Evolutionary conservation across 1,284 basidiomycete genomes (phyloP), one percentile per base, ranked within the genome.

Genomic region (Cystobasidium slooffiae): DNA sequence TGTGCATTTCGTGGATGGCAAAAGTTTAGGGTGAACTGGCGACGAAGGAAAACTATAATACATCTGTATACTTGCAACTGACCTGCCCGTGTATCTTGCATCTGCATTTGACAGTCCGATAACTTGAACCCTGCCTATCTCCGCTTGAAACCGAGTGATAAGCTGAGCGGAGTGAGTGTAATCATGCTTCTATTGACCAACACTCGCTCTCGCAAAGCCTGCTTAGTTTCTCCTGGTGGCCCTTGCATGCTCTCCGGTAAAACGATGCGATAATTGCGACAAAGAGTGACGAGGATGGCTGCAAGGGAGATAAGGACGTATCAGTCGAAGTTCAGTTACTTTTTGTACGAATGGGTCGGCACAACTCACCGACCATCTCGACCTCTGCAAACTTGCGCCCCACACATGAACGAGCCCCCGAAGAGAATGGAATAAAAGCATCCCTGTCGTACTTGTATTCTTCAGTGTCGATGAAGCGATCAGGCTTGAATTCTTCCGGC

Each of bases 361-460:
- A 22, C 24, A 9, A 65, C 70, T 53, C 39, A 73, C 70, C 49
- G 44, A 73, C 70, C 49, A 73, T 65, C 46, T 73, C 70, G 2
- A 73, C 63, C 37, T 65, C 46, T 39, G 79, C 84, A 70, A 80
- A 87, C 83, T 85, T 84, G 77, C 85, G 84, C 46, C 87, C 87
- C 49, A 88, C 81, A 80, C 87, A 88, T 12, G 84, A 85, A 12
- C 87, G 83, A 8, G 83, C 81, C 49, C 88, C 88, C 52, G 81
- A 81, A 61, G 85, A 86, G 78, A 88, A 89, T 0, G 86, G 85
- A 12, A 86, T 56, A 76, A 88, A 87, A 84, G 81, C 82, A 47
- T 81, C 69, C 64, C 82, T 81, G n/a, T 83, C 84, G 84, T 84
- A 85, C 24, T 80, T 78, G 55, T 83, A 83, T 39, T 52, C 41